Percentiles rank a stretch among this genome's conserved stretches.
Conservation (phyloP, 2,329 filamentous ascomycete genomes). For the Tolypocladium cylindrosporum region DNA sequence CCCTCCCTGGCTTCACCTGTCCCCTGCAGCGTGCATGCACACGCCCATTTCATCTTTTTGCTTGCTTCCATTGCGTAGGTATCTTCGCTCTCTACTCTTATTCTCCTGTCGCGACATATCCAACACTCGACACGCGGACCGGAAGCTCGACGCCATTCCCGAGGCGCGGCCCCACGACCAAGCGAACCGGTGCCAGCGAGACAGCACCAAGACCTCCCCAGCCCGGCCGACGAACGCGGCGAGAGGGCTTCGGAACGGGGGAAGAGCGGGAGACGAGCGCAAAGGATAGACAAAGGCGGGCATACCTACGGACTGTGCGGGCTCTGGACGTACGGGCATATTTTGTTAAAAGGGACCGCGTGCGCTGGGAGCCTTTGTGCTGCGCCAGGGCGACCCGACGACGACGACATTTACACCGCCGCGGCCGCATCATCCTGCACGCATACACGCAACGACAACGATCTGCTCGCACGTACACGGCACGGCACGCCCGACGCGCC, state of each 20-base stretch:
- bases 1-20: neutral
- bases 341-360: neutral
- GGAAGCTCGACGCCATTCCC: neutral
- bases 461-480: neutral
- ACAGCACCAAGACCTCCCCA: neutral
- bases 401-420: neutral
- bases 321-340: too few relatives aligned
- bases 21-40: neutral
- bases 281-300: neutral
- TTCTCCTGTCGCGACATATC: neutral
- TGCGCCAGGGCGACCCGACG: neutral
- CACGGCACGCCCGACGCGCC: neutral
- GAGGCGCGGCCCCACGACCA: neutral
- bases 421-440: neutral
- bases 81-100: neutral
- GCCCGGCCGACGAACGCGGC: neutral
- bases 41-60: neutral
- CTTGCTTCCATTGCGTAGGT: neutral
- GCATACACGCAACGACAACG: neutral
- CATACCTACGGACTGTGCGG: too few relatives aligned
- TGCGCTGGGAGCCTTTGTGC: neutral
- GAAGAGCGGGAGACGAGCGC: neutral
- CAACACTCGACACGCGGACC: neutral
- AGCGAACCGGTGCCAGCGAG: neutral
- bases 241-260: neutral